These are phyloP conservation scores for Aureobasidium sp. DNA, from an alignment of 2,329 filamentous ascomycete genomes.

Conservation along the genomic window DNA sequence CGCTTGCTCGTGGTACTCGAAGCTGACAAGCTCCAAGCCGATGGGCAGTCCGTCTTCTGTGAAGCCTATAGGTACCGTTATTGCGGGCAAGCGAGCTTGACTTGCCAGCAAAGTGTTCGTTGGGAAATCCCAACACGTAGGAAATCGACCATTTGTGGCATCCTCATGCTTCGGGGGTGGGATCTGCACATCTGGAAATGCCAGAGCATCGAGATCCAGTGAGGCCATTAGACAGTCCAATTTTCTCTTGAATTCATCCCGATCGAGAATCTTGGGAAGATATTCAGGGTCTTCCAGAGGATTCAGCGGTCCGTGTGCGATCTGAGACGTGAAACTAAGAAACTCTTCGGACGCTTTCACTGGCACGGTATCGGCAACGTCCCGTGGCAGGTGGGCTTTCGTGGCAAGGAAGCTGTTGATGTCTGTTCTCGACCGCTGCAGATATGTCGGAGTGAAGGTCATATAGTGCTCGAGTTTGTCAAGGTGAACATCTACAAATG, in stretches of 20 bases:
- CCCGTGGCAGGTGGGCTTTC: slow-evolving; percentile 30
- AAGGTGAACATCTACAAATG: slow-evolving; percentile 25
- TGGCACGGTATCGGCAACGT: slow-evolving; percentile 11
- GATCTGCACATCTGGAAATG: slow-evolving; percentile 5
- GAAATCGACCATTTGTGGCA: background rate
- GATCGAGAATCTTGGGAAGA: background rate
- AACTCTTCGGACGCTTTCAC: background rate
- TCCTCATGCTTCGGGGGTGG: slow-evolving; percentile 5
- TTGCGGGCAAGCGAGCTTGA: background rate
- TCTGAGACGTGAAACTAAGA: background rate
- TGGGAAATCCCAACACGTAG: background rate
- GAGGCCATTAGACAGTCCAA: background rate
- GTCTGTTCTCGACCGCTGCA: slow-evolving; percentile 24
- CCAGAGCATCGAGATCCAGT: background rate
- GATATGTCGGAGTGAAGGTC: slow-evolving; percentile 23
- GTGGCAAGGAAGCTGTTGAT: slow-evolving; percentile 31
- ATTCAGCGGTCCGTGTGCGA: background rate
- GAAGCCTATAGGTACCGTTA: slow-evolving; percentile 6
- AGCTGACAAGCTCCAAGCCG: slow-evolving; percentile 4
- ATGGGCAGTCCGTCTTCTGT: background rate
- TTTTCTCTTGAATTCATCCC: background rate
- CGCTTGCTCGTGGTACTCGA: background rate
- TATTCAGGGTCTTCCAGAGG: background rate
- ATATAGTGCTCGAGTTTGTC: slow-evolving; percentile 24
- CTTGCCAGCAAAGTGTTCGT: background rate